Evolutionary conservation across 345 rosid species (phyloP), one percentile per base, ranked within the genome.

Genomic region (Euphorbia lathyris): DNA sequence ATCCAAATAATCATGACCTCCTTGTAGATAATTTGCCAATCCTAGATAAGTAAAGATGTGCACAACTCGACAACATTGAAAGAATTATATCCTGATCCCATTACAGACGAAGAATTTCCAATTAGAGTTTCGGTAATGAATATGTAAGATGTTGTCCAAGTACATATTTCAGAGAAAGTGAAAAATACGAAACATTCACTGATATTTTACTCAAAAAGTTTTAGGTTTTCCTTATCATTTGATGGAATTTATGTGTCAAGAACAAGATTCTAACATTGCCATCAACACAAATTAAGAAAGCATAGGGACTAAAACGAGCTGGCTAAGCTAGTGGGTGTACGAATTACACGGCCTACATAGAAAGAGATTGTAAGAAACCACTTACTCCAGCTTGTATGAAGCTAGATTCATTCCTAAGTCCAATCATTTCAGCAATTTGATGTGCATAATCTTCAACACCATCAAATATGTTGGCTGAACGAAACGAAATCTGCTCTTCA

Each of bases 381-480:
- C 96, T 78, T 83, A 96, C 99, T 75, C 99, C 98, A 70, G 98
- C 98, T 77, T 87, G 86, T 56, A 88, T 76, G 65, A 96, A 86
- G 76, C 86, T 87, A 67, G 92, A 89, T 76, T 87, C 96, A 29
- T 86, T 92, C 78, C 88, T 86, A 67, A 96, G 81, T 20, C 99
- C 99, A 66, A 92, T 89, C 93, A 96, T 96, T 82, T 92, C 86
- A 9, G 99, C 98, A 57, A 96, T 92, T 81, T 96, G 99, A 80
- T 92, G 98, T 0, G 99, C 90, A 82, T 96, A 96, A 69, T 96
- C 99, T 86, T 96, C 99, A 62, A 96, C 85, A 34, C 96, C 92
- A 80, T 96, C 97, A 83, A 79, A 92, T 87, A 86, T 92, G 27
- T 96, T 86, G 45, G 92, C 91, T 29, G 99, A 92, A 32, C 96